Base-by-base conservation (phyloP, 352 stramenopile genomes). In the Achlya hypogyna region DNA sequence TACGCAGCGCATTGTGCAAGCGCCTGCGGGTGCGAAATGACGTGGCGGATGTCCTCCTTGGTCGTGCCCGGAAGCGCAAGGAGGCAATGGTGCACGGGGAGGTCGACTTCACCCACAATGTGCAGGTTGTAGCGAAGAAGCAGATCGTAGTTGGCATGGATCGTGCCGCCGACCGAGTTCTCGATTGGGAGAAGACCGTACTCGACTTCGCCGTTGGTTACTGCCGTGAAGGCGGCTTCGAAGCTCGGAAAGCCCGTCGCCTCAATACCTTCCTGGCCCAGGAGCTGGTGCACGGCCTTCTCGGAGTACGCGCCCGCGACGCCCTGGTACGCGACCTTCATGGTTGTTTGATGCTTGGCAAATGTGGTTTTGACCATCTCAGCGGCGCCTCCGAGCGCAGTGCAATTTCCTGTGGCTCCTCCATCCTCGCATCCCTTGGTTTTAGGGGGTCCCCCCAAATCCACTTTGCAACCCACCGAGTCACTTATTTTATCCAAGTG, bases 281-380 rank as follows among this genome's bases (percentile, higher is more conserved):
- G 75, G 4, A 99, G 77, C 75, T 98, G 91, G 18, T 93, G 79
- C 45, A 96, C 89, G 12, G 95, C 92, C 74, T 98, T 98, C 84
- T 99, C 95, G 22, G 93, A 98, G 81, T 98, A 99, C 0, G 95
- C 96, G 28, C 96, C 96, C 28, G 95, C 87, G 75, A 98, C 93
- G 53, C 96, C 96, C 79, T 99, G 95, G 76, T 97, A 98, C 65
- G 91, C 86, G 29, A 98, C 82, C 78, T 93, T 91, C 59, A 97
- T 27, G 14, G n/a, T 40, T 35, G 34, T 5, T 27, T 38, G 31
- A 18, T 62, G 59, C 38, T 62, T 71, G 28, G 31, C 29, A 60
- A 62, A 70, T 28, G 42, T 63, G 40, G 45, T 47, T 38, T 34
- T 58, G n/a, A 25, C 34, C 14, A 18, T 49, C 10, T 68, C 20